Percentiles rank a stretch among this genome's conserved stretches.
These are phyloP conservation scores for Aspergillus tamarii DNA, from an alignment of 2,329 filamentous ascomycete genomes.

Conservation along the genomic window DNA sequence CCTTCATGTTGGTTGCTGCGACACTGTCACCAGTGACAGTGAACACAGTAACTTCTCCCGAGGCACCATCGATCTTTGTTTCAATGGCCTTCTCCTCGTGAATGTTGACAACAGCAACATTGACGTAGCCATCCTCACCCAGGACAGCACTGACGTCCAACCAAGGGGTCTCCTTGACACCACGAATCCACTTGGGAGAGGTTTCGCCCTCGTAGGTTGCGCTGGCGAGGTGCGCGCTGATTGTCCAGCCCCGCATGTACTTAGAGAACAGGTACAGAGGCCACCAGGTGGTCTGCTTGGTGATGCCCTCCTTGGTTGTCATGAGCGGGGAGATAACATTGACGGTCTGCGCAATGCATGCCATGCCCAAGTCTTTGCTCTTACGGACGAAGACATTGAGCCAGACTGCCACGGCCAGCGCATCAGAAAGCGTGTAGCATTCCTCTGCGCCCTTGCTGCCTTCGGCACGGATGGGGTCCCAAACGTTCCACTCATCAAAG, in stretches of 20 bases:
- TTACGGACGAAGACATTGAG: conserved; percentile 78
- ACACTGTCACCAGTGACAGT: conserved; percentile 63
- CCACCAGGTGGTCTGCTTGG: conserved; percentile 77
- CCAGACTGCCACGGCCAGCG: conserved; percentile 74
- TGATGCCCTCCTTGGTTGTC: conserved; percentile 66
- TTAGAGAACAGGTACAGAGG: conserved; percentile 69
- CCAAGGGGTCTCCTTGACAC: conserved; percentile 67
- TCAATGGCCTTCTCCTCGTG: conserved; percentile 63
- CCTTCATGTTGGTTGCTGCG: conserved; percentile 64
- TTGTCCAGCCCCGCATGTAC: conserved; percentile 73
- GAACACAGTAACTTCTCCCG: conserved; percentile 60
- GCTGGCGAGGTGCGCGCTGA: conserved; percentile 67
- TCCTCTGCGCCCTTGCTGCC: conserved; percentile 75
- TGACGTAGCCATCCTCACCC: conserved; percentile 62
- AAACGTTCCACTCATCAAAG: conserved; percentile 86
- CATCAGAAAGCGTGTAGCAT: conserved; percentile 73
- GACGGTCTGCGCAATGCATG: conserved; percentile 75
- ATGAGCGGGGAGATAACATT: conserved; percentile 79
- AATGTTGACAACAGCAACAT: conserved; percentile 74
- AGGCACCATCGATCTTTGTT: conserved; percentile 61
- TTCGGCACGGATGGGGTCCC: conserved; percentile 72
- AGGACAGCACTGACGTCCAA: conserved; percentile 46
- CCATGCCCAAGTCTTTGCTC: conserved; percentile 72
- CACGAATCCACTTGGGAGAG: conserved; percentile 40
- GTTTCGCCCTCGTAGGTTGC: conserved; percentile 65